Conservation (phyloP, 169 alveolate species). For the Ichthyophthirius multifiliis region DNA sequence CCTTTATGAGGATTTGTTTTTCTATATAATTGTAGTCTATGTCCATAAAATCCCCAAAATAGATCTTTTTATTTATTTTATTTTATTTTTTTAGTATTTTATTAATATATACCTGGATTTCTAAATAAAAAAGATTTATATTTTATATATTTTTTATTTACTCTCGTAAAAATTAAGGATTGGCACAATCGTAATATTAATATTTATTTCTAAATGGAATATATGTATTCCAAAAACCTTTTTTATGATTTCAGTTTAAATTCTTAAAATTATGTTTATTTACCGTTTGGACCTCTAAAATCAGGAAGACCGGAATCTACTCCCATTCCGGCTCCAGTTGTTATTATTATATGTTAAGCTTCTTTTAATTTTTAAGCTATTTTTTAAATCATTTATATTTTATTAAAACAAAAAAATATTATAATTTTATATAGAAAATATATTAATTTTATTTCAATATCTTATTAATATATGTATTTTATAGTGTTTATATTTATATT, state of each 20-base stretch:
- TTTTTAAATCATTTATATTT: no score
- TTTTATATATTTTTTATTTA: no score
- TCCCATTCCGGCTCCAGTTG: conserved; percentile 79
- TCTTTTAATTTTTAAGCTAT: background rate
- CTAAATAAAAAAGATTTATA: no score
- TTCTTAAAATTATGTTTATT: background rate
- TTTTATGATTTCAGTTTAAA: background rate
- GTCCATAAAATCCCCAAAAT: conserved; percentile 75
- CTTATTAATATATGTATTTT: no score
- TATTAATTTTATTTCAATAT: no score
- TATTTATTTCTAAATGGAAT: conserved; percentile 29
- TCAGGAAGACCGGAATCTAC: conserved; percentile 73
- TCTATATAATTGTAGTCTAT: conserved; percentile 43
- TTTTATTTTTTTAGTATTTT: no score
- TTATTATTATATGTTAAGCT: conserved; percentile 22
- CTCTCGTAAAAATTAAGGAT: conserved; percentile 47
- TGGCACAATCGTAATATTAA: conserved; percentile 47
- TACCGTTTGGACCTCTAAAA: conserved; percentile 53
- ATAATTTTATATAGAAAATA: no score
- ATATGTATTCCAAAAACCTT: conserved; percentile 52
- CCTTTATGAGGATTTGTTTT: conserved; percentile 61
- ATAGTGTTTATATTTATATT: no score
- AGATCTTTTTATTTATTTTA: no score
- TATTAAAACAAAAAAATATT: no score
- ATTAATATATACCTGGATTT: no score